Evolutionary conservation across 1,284 basidiomycete genomes (phyloP).

Genomic region (Pholiota adiposa): DNA sequence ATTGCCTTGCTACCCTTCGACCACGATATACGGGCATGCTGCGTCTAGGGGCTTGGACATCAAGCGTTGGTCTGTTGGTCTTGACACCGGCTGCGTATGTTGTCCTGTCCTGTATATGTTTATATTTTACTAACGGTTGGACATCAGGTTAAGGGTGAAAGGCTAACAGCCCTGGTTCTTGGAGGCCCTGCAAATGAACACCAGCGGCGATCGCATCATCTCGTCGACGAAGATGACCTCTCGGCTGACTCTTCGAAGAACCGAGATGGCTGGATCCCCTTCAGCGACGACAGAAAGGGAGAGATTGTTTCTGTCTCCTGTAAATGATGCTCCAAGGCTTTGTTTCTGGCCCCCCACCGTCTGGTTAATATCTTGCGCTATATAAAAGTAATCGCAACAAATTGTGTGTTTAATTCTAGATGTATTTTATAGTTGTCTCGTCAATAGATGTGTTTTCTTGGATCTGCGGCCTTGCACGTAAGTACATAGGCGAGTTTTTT

Average conservation of each 20-base stretch:
- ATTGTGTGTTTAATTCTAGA: background rate
- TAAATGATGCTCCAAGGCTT: background rate
- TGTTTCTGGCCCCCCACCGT: background rate
- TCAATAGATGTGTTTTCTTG: background rate
- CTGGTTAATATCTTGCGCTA: background rate
- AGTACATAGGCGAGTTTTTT: no score
- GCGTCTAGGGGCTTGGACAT: constrained; percentile 78
- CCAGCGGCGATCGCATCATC: background rate
- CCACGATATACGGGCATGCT: constrained; percentile 84
- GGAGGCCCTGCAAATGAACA: constrained; percentile 23
- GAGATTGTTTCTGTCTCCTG: constrained; percentile 28
- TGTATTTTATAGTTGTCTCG: background rate
- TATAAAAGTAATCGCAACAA: background rate
- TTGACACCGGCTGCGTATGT: constrained; percentile 84
- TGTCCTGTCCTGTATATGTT: background rate
- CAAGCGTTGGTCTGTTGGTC: constrained; percentile 77
- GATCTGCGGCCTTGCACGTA: no score
- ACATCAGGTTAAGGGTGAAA: constrained; percentile 51
- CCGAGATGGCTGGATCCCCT: constrained; percentile 22
- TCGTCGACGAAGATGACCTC: constrained; percentile 11
- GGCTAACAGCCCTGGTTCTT: constrained; percentile 63
- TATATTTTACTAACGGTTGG: background rate
- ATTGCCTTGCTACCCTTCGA: constrained; percentile 73
- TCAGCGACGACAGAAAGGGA: constrained; percentile 32
- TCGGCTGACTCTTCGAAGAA: constrained; percentile 7